Conservation (phyloP, 2,329 filamentous ascomycete genomes). For the Cladosporium sp. region DNA sequence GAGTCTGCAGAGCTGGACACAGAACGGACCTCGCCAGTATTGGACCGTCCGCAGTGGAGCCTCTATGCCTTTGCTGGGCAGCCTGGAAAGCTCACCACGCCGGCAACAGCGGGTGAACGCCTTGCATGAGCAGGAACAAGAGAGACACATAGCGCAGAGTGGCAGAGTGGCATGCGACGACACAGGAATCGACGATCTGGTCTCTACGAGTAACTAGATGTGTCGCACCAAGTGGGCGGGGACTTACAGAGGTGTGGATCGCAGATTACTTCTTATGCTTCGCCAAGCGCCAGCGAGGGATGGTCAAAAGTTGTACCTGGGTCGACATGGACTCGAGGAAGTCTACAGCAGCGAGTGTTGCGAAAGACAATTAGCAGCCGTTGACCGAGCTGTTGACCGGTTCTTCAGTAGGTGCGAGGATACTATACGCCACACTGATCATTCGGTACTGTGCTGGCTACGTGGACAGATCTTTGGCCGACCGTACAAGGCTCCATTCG, state of each 20-base stretch:
- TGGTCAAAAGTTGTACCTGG: slow-evolving; percentile 5
- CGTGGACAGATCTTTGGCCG: slow-evolving; percentile 15
- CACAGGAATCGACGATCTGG: slow-evolving; percentile 18
- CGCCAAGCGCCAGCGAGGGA: slow-evolving; percentile 12
- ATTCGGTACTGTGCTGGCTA: slow-evolving; percentile 18
- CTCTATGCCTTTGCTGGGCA: neutral
- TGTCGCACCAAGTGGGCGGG: slow-evolving; percentile 19
- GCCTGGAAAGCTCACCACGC: slow-evolving; percentile 9
- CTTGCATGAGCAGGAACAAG: slow-evolving; percentile 17
- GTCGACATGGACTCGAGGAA: slow-evolving; percentile 2
- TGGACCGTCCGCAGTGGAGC: slow-evolving; percentile 8
- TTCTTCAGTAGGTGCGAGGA: slow-evolving; percentile 19
- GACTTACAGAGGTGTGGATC: slow-evolving; percentile 16
- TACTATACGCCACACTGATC: slow-evolving; percentile 15
- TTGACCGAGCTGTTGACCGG: slow-evolving; percentile 15
- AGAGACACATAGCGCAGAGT: neutral
- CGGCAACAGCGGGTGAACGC: slow-evolving; percentile 6
- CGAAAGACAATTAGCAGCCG: slow-evolving; percentile 8
- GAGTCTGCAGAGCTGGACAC: slow-evolving; percentile 19
- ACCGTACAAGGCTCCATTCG: slow-evolving; percentile 18
- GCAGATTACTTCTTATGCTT: slow-evolving; percentile 15
- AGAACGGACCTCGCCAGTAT: slow-evolving; percentile 14
- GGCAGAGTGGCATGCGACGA: slow-evolving; percentile 1
- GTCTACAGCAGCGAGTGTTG: slow-evolving; percentile 8
- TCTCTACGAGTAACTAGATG: slow-evolving; percentile 17